Evolutionary conservation across 2,329 filamentous ascomycete species (phyloP), one percentile per base, ranked within the genome.

Genomic region (Trichoderma koningiopsis): DNA sequence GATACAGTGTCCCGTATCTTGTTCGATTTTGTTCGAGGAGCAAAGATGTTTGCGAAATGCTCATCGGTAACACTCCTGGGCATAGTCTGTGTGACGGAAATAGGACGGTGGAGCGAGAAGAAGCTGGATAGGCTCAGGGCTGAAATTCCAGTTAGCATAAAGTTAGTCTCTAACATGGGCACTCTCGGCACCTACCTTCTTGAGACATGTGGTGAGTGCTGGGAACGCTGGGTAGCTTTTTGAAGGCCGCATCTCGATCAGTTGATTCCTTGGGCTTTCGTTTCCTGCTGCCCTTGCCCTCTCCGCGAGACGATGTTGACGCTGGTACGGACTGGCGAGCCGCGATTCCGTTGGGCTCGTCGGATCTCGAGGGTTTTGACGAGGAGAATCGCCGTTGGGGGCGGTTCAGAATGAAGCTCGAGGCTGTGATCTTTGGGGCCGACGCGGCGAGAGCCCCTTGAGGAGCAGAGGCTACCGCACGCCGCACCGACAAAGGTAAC

Each of bases 31-130:
- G 81, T 80, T 66, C 84, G 86, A 69, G 83, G 78, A 56, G 89
- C 85, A 80, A 98, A 98, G 76, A 99, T 94, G 76, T 91, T 86
- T 71, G 92, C 90, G 80, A 98, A 97, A 61, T 90, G 86, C 77
- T 92, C 91, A 71, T 91, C 85, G 64, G 87, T 89, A 57, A 94
- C 87, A 24, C 86, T 84, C 74, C 88, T 89, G 68, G 92, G 96
- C 77, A 97, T 90, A 73, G 91, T 90, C 75, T 91, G 90, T 61
- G 91, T 94, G 73, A 97, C 89, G 68, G 93, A 97, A 76, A 99
- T 95, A 57, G 96, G 96, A 71, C 96, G 90, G 82, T 99, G 93
- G 73, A 97, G 91, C 72, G 94, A 96, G 84, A 98, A 98, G 86
- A 99, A 98, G 70, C 91, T 91, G 8, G 95, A 96, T 57, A 97